Evolutionary conservation across 495 filamentous ascomycete genomes (phyloP), one percentile per base, ranked within the genome.

Genomic region (Lasiosphaeria ovina): DNA sequence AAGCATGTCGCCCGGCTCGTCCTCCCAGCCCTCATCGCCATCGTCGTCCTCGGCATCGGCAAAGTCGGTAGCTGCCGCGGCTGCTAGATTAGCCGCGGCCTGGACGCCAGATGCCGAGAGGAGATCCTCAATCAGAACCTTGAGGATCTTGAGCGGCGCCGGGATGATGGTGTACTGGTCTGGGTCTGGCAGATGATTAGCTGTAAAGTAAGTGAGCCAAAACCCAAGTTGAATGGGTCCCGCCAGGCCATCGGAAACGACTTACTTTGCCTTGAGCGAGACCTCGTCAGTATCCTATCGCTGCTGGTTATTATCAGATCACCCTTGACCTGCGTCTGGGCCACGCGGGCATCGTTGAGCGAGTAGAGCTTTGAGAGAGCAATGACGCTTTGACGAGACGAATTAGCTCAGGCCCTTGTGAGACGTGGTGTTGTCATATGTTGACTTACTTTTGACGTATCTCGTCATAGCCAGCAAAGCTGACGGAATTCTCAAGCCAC

Each of bases 401-500:
- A 24, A 24, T 83, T 73, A 85, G 77, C 24, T 24, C 24, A 24
- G 24, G 24, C 24, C 24, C 2, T 2, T 24, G 24, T 24, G 24
- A 24, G 24, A 24, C 2, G 24, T 24, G 24, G 24, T 24, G 24
- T 24, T 24, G 1, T 24, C 24, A 24, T 24, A 24, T 24, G 38
- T n/a, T 8, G 14, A 75, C 83, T 71, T 75, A 91, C 88, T 98
- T 98, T 70, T 97, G 92, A 65, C 92, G 81, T 66, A 97, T 98
- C 71, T 96, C 93, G 66, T 97, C 92, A 66, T 97, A 98, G 17
- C 94, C 94, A 7, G 91, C 90, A 73, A 98, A 98, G 71, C 88
- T 96, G 74, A 94, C 83, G 3, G 92, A 97, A 73, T 97, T 94
- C 73, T 97, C 93, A 0, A 98, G 81, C 94, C 94, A 98, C 73